Percentiles rank a stretch among this genome's conserved stretches.
Evolutionary conservation across 441 rosid genomes (phyloP).

Genomic region (Cnidoscolus chayamansa): DNA sequence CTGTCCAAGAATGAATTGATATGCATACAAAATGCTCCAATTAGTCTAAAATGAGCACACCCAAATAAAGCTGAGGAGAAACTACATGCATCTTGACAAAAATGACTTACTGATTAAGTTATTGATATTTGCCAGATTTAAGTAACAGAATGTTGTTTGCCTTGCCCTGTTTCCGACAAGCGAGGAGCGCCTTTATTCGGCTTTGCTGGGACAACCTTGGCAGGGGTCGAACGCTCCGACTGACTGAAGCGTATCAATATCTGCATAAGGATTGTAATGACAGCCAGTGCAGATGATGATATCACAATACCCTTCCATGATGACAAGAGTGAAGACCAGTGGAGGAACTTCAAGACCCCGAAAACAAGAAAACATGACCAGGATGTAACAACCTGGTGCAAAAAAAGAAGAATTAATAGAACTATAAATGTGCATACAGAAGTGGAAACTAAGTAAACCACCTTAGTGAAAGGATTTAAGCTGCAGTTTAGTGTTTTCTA

Average conservation of each 20-base stretch:
- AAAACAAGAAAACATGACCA: conserved; percentile 60
- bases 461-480: neutral
- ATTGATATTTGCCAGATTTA: conserved; percentile 21
- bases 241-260: conserved; percentile 78
- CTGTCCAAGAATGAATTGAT: conserved; percentile 23
- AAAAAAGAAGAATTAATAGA: neutral
- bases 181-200: conserved; percentile 32
- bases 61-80: conserved; percentile 7
- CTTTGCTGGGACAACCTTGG: conserved; percentile 70
- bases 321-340: conserved; percentile 71
- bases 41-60: conserved; percentile 13
- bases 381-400: conserved; percentile 61
- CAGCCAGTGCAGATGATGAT: conserved; percentile 47
- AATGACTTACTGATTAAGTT: conserved; percentile 20
- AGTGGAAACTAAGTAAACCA: neutral
- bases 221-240: conserved; percentile 89
- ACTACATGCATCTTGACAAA: conserved; percentile 27
- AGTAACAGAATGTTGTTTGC: conserved; percentile 34
- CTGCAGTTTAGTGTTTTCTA: neutral
- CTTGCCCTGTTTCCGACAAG: conserved; percentile 27
- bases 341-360: conserved; percentile 74
- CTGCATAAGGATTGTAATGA: conserved; percentile 78
- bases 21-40: conserved; percentile 17
- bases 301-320: conserved; percentile 84
- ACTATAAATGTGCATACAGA: neutral